Base-by-base conservation (phyloP, 2,329 filamentous ascomycete species). In the Colletotrichum cordylinicola region DNA sequence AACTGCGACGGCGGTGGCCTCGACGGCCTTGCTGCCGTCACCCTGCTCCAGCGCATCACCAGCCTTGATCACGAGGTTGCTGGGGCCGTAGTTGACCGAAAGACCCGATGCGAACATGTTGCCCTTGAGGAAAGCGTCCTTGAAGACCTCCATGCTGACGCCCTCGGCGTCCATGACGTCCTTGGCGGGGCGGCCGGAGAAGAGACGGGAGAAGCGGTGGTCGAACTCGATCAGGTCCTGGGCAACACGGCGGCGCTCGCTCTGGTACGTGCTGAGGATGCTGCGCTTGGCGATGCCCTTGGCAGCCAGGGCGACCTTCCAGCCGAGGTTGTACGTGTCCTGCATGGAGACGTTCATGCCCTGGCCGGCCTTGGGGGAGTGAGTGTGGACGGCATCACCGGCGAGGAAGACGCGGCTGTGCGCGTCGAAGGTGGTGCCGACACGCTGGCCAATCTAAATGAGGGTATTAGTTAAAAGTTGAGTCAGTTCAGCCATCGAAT, bases 281-380 rank as follows among this genome's bases (percentile, higher is more conserved):
- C 80, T 82, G 0, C 82, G 83, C 3, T 86, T 84, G 0, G 86
- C 83, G 4, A 87, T 80, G 4, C 87, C 87, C 70, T 88, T 88
- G 29, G 84, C 80, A 1, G 88, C 88, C 2, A 84, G 80, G 0
- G 86, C 88, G 2, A 92, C 79, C 80, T 92, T 91, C 90, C 90
- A 92, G 0, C 88, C 90, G 0, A 91, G 86, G 69, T 91, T 91
- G 80, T 87, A 90, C 0, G 86, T 83, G 81, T 95, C 93, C 79
- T 94, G 92, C 90, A 95, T 93, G 35, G 88, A 90, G 3, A 94
- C 90, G 78, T 95, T 95, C 92, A 94, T 94, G 15, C 93, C 93
- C 80, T 94, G 92, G 3, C 92, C 92, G 1, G 91, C 92, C 80
- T 94, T 94, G 24, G 92, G 92, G 9, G 79, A 80, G 77, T 89